Conservation (phyloP, 1,139 yeast genomes). For the Geotrichum klebahnii region DNA sequence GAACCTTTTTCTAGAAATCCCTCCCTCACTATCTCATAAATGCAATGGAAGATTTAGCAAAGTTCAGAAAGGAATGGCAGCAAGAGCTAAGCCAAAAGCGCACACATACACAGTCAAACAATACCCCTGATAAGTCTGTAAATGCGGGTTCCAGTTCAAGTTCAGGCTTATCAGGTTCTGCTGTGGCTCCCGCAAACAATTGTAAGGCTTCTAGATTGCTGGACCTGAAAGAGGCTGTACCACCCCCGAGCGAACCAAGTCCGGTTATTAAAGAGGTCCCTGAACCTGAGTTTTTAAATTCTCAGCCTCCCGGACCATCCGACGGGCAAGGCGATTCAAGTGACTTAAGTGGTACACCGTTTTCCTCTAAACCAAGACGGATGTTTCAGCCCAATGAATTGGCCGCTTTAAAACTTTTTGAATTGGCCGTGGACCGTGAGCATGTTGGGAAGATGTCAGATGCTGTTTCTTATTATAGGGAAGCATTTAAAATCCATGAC, state of each 20-base stretch:
- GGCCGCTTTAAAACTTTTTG: conserved; percentile 59
- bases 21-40: too few species aligned
- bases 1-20: too few species aligned
- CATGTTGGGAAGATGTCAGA: conserved; percentile 71
- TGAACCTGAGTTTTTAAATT: conserved; percentile 1
- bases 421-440: conserved; percentile 68
- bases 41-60: conserved; percentile 3
- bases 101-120: not conserved
- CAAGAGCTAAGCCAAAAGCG: conserved; percentile 4
- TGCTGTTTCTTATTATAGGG: conserved; percentile 68
- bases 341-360: not conserved
- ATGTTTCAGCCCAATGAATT: not conserved
- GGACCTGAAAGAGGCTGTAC: not conserved
- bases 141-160: not conserved
- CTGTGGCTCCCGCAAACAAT: not conserved
- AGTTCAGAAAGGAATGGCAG: conserved; percentile 4
- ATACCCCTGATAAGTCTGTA: not conserved
- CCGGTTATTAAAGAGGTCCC: not conserved
- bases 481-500: conserved; percentile 56
- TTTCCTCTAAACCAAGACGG: not conserved
- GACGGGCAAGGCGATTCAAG: not conserved
- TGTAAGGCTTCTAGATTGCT: not conserved
- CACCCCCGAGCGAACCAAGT: not conserved
- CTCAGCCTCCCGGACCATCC: not conserved
- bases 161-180: too few species aligned